Percentiles rank a stretch among this genome's conserved stretches.
These are phyloP conservation scores for Phytopythium aichiense DNA, from an alignment of 352 stramenopile species.

Conservation along the genomic window DNA sequence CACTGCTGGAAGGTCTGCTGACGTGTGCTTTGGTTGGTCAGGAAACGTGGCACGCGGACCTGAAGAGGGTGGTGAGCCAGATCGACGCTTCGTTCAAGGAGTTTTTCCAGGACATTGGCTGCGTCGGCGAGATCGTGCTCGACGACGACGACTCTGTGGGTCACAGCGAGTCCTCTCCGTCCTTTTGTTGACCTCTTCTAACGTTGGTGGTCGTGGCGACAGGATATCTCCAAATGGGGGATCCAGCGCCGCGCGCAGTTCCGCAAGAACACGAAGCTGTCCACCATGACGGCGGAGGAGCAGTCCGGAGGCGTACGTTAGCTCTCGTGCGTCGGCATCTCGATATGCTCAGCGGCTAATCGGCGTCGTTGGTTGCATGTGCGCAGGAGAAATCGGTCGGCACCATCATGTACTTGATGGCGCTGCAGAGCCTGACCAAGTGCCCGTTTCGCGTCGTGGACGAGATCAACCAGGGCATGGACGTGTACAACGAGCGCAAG, in stretches of 20 bases:
- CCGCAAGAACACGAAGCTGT: slow-evolving; percentile 77
- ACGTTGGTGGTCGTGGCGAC: background rate
- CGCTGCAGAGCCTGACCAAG: slow-evolving; percentile 81
- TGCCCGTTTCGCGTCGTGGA: slow-evolving; percentile 87
- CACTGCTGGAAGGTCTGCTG: background rate
- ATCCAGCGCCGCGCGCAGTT: slow-evolving; percentile 85
- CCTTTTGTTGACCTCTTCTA: background rate
- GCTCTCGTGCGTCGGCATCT: background rate
- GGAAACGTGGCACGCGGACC: slow-evolving; percentile 60
- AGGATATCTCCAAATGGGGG: slow-evolving; percentile 87
- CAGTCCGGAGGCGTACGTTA: slow-evolving; percentile 78
- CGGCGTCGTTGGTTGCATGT: no score
- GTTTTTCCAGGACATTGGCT: slow-evolving; percentile 85
- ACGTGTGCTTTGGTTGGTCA: slow-evolving; percentile 6
- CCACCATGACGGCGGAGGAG: slow-evolving; percentile 83
- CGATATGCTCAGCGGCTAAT: no score
- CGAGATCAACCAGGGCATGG: slow-evolving; percentile 90
- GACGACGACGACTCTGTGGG: slow-evolving; percentile 67
- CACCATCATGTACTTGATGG: slow-evolving; percentile 92
- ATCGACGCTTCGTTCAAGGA: slow-evolving; percentile 82
- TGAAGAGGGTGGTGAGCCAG: slow-evolving; percentile 68
- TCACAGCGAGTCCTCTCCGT: slow-evolving; percentile 1
- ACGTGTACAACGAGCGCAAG: slow-evolving; percentile 88
- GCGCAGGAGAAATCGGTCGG: slow-evolving; percentile 85
- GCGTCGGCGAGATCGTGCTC: slow-evolving; percentile 78